Evolutionary conservation across 192 early-diverging fungal species (phyloP).

Genomic region (Backusella westeae): DNA sequence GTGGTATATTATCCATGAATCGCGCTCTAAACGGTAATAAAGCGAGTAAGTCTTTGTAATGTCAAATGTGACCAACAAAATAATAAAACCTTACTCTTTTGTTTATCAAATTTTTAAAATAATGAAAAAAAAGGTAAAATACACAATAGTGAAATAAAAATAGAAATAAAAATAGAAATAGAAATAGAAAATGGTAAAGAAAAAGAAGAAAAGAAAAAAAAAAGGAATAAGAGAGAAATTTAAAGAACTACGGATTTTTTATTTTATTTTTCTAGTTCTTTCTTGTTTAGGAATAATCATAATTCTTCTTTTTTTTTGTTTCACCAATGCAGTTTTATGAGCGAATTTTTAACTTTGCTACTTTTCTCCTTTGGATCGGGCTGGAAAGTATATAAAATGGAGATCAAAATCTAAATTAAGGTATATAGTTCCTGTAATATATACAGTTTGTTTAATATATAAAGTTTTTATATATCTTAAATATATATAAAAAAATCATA

Average conservation of each 20-base stretch:
- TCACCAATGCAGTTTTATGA: no score
- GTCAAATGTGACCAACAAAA: not conserved
- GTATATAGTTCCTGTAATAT: no score
- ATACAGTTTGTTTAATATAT: no score
- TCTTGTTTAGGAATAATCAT: constrained; percentile 1
- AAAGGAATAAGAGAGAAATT: not conserved
- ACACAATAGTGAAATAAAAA: not conserved
- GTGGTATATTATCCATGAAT: not conserved
- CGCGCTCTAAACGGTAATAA: not conserved
- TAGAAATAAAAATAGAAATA: not conserved
- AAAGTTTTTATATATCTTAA: no score
- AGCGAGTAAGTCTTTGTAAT: not conserved
- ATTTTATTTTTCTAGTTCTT: not conserved
- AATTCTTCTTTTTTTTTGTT: not conserved
- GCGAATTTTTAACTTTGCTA: not conserved
- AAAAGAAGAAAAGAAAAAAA: not conserved
- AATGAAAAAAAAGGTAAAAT: not conserved
- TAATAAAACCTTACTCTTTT: not conserved
- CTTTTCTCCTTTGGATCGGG: not conserved
- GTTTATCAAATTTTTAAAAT: not conserved
- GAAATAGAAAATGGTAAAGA: not conserved
- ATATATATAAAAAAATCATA: not conserved
- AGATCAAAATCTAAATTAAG: not conserved
- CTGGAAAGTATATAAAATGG: not conserved
- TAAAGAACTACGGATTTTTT: not conserved